Evolutionary conservation across 768 basidiomycete species (phyloP).

Genomic region (Harrya chromipes): DNA sequence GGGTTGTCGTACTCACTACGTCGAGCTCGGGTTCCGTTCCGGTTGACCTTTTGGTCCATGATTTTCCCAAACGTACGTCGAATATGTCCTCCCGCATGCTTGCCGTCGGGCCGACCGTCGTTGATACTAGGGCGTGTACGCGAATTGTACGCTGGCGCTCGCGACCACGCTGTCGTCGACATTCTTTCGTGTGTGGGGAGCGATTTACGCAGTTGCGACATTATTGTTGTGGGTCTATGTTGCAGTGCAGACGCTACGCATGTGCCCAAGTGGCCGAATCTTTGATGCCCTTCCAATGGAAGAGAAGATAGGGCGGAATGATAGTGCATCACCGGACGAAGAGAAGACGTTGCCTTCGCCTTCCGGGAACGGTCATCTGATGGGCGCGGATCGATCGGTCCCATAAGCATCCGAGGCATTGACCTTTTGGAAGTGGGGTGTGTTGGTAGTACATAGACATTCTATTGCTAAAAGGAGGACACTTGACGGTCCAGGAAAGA

Average conservation of each 20-base stretch:
- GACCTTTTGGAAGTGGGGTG: no score
- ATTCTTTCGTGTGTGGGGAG: slow-evolving; percentile 57
- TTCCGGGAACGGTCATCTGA: no score
- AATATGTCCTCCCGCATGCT: neutral
- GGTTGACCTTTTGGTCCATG: slow-evolving; percentile 60
- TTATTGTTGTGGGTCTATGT: slow-evolving; percentile 53
- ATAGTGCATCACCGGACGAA: neutral
- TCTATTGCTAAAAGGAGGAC: no score
- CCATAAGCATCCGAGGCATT: neutral
- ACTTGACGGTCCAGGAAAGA: no score
- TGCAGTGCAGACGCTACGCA: slow-evolving; percentile 39
- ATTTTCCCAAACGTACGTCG: slow-evolving; percentile 65
- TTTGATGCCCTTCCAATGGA: slow-evolving; percentile 44
- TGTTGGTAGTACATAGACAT: no score
- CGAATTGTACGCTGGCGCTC: slow-evolving; percentile 57
- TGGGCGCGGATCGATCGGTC: neutral
- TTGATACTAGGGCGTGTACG: slow-evolving; percentile 54
- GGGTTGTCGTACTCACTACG: slow-evolving; percentile 44
- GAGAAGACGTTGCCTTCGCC: neutral
- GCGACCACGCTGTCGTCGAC: slow-evolving; percentile 46
- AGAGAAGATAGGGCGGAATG: slow-evolving; percentile 23
- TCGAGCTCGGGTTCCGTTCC: slow-evolving; percentile 46
- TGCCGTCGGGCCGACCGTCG: neutral
- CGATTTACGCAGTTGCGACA: slow-evolving; percentile 49
- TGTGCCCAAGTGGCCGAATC: slow-evolving; percentile 36